Evolutionary conservation across 2,329 filamentous ascomycete genomes (phyloP).

Genomic region (Colletotrichum kahawae): DNA sequence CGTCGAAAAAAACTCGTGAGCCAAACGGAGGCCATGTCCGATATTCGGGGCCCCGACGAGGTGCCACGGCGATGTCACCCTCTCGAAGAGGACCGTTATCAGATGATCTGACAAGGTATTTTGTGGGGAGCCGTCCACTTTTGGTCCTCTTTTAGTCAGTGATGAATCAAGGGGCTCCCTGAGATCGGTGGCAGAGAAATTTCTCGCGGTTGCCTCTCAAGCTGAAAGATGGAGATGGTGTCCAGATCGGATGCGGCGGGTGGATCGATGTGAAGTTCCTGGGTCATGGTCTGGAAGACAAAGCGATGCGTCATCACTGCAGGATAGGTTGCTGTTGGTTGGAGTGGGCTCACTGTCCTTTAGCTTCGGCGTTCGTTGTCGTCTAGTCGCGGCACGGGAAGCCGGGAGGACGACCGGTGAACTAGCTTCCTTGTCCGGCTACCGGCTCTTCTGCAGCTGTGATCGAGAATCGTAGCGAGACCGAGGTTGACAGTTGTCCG

Average conservation of each 20-base stretch:
- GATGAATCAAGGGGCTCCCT: not conserved
- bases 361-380: not conserved
- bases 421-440: not conserved
- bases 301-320: not conserved
- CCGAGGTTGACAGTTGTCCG: not conserved
- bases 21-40: not conserved
- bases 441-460: not conserved
- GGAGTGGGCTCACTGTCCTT: not conserved
- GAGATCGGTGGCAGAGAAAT: not conserved
- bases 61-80: not conserved
- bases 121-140: not conserved
- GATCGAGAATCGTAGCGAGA: not conserved
- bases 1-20: not conserved
- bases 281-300: not conserved
- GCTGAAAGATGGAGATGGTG: not conserved
- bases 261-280: not conserved
- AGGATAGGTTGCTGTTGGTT: not conserved
- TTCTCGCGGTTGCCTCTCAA: not conserved
- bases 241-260: not conserved
- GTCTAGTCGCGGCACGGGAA: not conserved
- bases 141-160: not conserved
- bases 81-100: constrained; percentile 1
- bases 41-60: not conserved
- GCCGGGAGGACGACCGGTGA: not conserved
- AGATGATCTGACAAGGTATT: constrained; percentile 19